phyloP scores from a whole-genome alignment of 1,139 yeast species.

The Pichiaceae sp. region DNA sequence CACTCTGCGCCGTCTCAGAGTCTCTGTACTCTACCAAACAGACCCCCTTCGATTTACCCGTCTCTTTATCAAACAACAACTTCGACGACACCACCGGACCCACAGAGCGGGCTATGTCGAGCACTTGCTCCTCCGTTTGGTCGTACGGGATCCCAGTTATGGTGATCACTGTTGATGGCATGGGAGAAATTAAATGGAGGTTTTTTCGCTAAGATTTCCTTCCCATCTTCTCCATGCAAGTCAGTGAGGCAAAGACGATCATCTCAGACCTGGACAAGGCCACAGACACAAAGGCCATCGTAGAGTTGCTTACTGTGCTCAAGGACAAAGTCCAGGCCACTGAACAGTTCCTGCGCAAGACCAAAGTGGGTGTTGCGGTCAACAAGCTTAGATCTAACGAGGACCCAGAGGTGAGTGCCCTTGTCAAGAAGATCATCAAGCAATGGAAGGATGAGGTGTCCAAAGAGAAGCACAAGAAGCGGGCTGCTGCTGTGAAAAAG shows the following conservation, averaged over 20 bases:
- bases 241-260: slow-evolving; percentile 63
- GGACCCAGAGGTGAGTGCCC: slow-evolving; percentile 54
- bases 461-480: slow-evolving; percentile 46
- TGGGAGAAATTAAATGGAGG: slow-evolving; percentile 2
- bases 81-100: slow-evolving; percentile 81
- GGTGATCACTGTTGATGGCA: slow-evolving; percentile 33
- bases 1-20: slow-evolving; percentile 78
- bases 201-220: neutral
- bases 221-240: slow-evolving; percentile 43
- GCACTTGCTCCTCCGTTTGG: slow-evolving; percentile 83
- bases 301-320: slow-evolving; percentile 59
- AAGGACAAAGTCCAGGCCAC: slow-evolving; percentile 75
- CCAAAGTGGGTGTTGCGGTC: slow-evolving; percentile 97
- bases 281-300: slow-evolving; percentile 53
- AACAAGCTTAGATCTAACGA: slow-evolving; percentile 72
- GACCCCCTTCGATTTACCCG: slow-evolving; percentile 87
- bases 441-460: slow-evolving; percentile 90
- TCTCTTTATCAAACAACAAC: slow-evolving; percentile 75
- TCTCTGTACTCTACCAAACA: slow-evolving; percentile 76
- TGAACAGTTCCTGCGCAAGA: slow-evolving; percentile 76
- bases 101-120: slow-evolving; percentile 67
- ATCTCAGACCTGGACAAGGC: slow-evolving; percentile 71
- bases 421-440: slow-evolving; percentile 77
- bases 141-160: slow-evolving; percentile 66
- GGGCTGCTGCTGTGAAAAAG: neutral